These are phyloP conservation scores for Secale cereale DNA, from an alignment of 176 grass and related monocot genomes.

Conservation along the genomic window DNA sequence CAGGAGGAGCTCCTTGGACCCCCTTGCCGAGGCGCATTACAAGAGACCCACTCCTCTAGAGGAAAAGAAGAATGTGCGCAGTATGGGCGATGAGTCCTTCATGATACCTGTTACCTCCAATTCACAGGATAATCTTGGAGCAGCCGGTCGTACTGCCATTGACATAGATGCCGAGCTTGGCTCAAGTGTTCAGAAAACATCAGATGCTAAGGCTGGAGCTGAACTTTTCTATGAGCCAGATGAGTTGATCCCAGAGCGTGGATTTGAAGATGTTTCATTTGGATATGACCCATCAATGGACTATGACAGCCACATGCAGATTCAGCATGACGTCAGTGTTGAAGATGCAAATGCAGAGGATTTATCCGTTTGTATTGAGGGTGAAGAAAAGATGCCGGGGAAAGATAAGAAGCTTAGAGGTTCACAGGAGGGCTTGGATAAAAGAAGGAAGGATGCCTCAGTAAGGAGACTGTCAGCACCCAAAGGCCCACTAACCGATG, in stretches of 20 bases:
- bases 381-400: slow-evolving; percentile 52
- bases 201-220: slow-evolving; percentile 35
- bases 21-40: slow-evolving; percentile 59
- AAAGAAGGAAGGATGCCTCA: slow-evolving; percentile 67
- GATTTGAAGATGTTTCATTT: slow-evolving; percentile 53
- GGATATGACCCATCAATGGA: slow-evolving; percentile 89
- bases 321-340: slow-evolving; percentile 37
- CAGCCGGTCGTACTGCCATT: slow-evolving; percentile 55
- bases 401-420: slow-evolving; percentile 58
- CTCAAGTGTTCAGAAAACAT: slow-evolving; percentile 17
- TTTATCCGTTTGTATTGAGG: slow-evolving; percentile 24
- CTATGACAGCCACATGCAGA: slow-evolving; percentile 54
- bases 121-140: slow-evolving; percentile 44
- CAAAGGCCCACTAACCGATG: slow-evolving; percentile 60
- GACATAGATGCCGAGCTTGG: slow-evolving; percentile 86
- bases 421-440: slow-evolving; percentile 65
- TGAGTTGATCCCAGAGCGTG: slow-evolving; percentile 75
- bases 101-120: slow-evolving; percentile 74
- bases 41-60: slow-evolving; percentile 36
- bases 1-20: slow-evolving; percentile 58
- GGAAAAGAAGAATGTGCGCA: slow-evolving; percentile 50
- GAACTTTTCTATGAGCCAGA: slow-evolving; percentile 84
- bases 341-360: slow-evolving; percentile 52
- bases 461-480: slow-evolving; percentile 53
- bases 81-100: slow-evolving; percentile 72